phyloP scores from a whole-genome alignment of 495 filamentous ascomycete species.

The Aspergillus olivimuriae region DNA sequence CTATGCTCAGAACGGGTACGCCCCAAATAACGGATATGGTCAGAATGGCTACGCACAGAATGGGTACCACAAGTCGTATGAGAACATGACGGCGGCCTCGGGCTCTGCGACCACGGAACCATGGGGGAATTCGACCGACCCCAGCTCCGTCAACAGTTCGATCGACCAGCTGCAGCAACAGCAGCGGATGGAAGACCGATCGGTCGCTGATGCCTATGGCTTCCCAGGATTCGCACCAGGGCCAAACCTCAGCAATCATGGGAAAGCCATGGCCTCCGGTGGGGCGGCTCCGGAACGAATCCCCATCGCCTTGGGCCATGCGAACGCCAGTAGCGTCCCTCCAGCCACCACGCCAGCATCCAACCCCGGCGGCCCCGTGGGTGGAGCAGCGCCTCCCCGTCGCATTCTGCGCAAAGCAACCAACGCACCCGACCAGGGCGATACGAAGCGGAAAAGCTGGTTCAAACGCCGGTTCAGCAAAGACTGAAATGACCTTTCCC shows the following conservation, averaged over 20 bases:
- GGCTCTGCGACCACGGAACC: conserved; percentile 64
- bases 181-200: conserved; percentile 39
- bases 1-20: conserved; percentile 47
- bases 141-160: conserved; percentile 86
- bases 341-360: conserved; percentile 16
- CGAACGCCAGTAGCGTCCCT: conserved; percentile 3
- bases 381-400: conserved; percentile 19
- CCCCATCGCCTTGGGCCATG: conserved; percentile 12
- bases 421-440: conserved; percentile 14
- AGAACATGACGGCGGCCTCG: conserved; percentile 70
- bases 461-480: conserved; percentile 78
- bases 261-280: conserved; percentile 5
- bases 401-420: conserved; percentile 22
- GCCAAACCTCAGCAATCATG: conserved; percentile 21
- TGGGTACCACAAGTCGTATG: conserved; percentile 70
- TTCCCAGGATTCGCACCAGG: conserved; percentile 43
- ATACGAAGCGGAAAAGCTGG: conserved; percentile 83
- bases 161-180: conserved; percentile 56
- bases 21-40: conserved; percentile 38
- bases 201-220: conserved; percentile 49
- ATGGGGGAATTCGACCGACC: conserved; percentile 77
- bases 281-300: conserved; percentile 9
- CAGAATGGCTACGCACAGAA: conserved; percentile 56
- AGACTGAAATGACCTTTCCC: conserved; percentile 18
- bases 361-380: conserved; percentile 8